These are phyloP conservation scores for Thielaviopsis euricoi DNA, from an alignment of 2,329 filamentous ascomycete species.

Conservation along the genomic window DNA sequence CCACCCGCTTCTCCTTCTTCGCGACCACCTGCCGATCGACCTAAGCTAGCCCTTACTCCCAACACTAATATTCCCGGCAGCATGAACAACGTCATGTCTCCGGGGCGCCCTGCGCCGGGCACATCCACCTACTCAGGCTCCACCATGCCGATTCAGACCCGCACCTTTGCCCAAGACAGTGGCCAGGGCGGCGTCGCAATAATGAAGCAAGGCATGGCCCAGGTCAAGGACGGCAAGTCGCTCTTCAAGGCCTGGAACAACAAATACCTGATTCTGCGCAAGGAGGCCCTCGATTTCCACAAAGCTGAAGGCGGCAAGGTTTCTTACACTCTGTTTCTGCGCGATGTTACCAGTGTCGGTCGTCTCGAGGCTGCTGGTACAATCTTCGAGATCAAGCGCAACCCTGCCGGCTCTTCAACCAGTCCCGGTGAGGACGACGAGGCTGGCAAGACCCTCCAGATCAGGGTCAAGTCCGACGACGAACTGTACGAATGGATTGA, in stretches of 20 bases:
- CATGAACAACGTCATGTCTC: conserved; percentile 62
- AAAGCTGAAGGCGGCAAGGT: conserved; percentile 82
- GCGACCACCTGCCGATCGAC: conserved; percentile 69
- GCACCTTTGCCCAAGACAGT: conserved; percentile 41
- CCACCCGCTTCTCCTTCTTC: conserved; percentile 75
- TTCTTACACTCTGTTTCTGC: conserved; percentile 68
- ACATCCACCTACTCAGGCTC: conserved; percentile 55
- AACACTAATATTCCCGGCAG: conserved; percentile 59
- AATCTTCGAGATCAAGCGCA: conserved; percentile 83
- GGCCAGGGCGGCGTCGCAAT: conserved; percentile 53
- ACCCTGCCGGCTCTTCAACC: conserved; percentile 48
- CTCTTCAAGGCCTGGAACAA: conserved; percentile 78
- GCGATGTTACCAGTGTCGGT: conserved; percentile 78
- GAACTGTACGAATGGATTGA: conserved; percentile 99
- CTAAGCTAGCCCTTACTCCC: conserved; percentile 65
- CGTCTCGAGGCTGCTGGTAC: conserved; percentile 82
- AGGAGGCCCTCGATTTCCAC: conserved; percentile 86
- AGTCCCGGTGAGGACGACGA: conserved; percentile 68
- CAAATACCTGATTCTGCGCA: conserved; percentile 79
- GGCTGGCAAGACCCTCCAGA: conserved; percentile 67
- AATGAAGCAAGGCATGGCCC: conserved; percentile 68
- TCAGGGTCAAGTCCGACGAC: conserved; percentile 87
- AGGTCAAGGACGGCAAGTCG: conserved; percentile 80
- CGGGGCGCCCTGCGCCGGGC: conserved; percentile 42
- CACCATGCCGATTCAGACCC: conserved; percentile 53